Percentiles rank a stretch among this genome's conserved stretches.
phyloP scores from a whole-genome alignment of 75 land plant species.

The Larix kaempferi region DNA sequence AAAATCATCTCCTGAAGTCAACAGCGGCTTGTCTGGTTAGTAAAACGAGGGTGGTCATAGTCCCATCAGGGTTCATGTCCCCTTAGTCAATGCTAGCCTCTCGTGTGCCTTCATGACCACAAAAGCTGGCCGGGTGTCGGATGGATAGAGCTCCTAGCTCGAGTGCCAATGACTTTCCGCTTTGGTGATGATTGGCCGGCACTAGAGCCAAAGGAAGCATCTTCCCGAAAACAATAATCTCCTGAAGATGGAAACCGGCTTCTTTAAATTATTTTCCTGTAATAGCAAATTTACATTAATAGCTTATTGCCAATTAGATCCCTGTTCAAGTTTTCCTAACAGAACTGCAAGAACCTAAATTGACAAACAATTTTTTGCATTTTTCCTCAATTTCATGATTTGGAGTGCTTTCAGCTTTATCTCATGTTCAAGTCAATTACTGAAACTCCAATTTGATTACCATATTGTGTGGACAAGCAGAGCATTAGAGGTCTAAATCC shows the following conservation, averaged over 20 bases:
- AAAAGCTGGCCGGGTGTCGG: too few relatives aligned
- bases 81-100: too few relatives aligned
- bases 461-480: background rate
- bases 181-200: too few relatives aligned
- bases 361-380: background rate
- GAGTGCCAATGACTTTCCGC: too few relatives aligned
- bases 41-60: too few relatives aligned
- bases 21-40: too few relatives aligned
- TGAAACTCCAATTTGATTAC: background rate
- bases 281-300: background rate
- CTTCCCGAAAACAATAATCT: background rate
- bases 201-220: too few relatives aligned
- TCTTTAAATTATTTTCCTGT: background rate
- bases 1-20: too few relatives aligned
- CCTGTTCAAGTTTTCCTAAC: background rate
- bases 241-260: background rate
- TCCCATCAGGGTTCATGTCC: too few relatives aligned
- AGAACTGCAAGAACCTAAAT: background rate
- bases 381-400: background rate
- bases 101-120: too few relatives aligned
- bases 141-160: too few relatives aligned
- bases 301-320: background rate
- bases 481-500: background rate
- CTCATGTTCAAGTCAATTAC: background rate
- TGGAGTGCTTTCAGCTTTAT: background rate